Evolutionary conservation across 805 yeast species (phyloP).

Genomic region (Candida coquimbonensis): DNA sequence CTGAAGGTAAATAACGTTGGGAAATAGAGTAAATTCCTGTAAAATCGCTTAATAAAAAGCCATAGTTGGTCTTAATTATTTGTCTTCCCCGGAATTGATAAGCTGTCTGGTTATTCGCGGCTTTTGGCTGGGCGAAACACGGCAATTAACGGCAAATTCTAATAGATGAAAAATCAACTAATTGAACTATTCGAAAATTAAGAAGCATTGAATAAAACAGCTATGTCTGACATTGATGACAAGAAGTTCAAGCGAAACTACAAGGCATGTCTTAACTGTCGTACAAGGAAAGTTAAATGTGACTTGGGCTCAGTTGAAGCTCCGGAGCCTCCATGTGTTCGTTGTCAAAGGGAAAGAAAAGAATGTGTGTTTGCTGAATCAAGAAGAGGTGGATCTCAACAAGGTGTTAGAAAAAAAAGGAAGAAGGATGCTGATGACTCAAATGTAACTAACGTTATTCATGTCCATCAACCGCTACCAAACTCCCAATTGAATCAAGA

Average conservation of each 20-base stretch:
- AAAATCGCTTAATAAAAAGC: too few species aligned
- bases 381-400: slow-evolving; percentile 41
- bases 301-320: slow-evolving; percentile 71
- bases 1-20: too few species aligned
- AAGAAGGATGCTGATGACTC: slow-evolving; percentile 5
- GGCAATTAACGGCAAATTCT: background rate
- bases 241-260: slow-evolving; percentile 55
- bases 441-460: too few species aligned
- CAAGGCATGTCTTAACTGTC: slow-evolving; percentile 80
- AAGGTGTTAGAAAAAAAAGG: slow-evolving; percentile 20
- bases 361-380: slow-evolving; percentile 70
- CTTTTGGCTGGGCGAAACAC: background rate
- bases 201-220: too few species aligned
- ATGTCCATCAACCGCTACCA: too few species aligned
- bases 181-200: too few species aligned
- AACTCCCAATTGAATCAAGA: too few species aligned
- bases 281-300: slow-evolving; percentile 79
- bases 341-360: slow-evolving; percentile 77
- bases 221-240: slow-evolving; percentile 6
- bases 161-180: too few species aligned
- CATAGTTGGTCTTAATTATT: too few species aligned
- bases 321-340: slow-evolving; percentile 80
- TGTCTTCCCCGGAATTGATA: too few species aligned
- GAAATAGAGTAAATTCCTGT: too few species aligned
- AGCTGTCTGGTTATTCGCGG: too few species aligned